Percentiles rank a stretch among this genome's conserved stretches.
phyloP scores from a whole-genome alignment of 2,329 filamentous ascomycete genomes.

The Chrysosporium queenslandicum region DNA sequence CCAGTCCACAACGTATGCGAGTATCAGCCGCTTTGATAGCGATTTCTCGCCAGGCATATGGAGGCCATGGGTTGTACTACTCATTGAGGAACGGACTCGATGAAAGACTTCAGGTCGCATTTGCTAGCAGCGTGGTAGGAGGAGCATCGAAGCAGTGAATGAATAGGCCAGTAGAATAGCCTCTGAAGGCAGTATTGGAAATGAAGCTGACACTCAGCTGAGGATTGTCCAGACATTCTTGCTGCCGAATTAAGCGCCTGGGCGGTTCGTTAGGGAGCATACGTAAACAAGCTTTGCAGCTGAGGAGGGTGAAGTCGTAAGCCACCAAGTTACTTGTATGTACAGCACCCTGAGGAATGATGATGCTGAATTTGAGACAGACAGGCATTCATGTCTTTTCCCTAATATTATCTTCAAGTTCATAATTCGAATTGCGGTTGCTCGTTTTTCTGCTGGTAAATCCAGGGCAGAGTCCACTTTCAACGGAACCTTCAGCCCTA shows the following conservation, averaged over 20 bases:
- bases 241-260: too few relatives aligned
- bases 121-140: not conserved
- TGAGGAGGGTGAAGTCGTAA: not conserved
- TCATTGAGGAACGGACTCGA: conserved; percentile 8
- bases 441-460: too few relatives aligned
- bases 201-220: not conserved
- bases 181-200: too few relatives aligned
- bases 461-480: too few relatives aligned
- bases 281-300: not conserved
- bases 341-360: too few relatives aligned
- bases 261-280: too few relatives aligned
- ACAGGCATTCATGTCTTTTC: not conserved
- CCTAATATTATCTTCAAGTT: too few relatives aligned
- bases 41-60: conserved; percentile 11
- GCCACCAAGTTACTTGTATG: too few relatives aligned
- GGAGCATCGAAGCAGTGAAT: not conserved
- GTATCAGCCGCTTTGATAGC: conserved; percentile 44
- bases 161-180: too few relatives aligned
- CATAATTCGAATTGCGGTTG: too few relatives aligned
- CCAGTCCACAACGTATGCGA: conserved; percentile 68
- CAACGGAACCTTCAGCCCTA: too few relatives aligned
- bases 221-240: too few relatives aligned
- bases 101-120: not conserved
- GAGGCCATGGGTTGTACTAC: not conserved
- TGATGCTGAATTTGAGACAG: not conserved